Conservation (phyloP, 208 protist species). For the Leishmania arabica region DNA sequence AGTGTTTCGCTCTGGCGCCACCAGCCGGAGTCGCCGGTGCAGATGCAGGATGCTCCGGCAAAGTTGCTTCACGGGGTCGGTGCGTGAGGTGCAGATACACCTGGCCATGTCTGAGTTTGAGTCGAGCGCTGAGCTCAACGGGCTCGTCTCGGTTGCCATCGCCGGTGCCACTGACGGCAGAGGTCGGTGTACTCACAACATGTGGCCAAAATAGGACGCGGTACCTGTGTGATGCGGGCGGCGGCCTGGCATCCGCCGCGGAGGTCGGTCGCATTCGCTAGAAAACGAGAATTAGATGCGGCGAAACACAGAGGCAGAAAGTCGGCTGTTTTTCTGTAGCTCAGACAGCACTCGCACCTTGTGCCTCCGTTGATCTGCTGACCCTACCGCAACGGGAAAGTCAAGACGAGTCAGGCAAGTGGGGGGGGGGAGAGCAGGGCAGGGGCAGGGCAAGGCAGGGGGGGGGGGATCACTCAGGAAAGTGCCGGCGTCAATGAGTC, state of each 20-base stretch:
- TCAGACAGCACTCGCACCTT: background rate
- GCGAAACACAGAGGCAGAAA: background rate
- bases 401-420: background rate
- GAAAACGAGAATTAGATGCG: background rate
- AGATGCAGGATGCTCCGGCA: background rate
- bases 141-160: too few relatives aligned
- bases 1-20: background rate
- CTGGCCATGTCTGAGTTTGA: background rate
- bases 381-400: background rate
- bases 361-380: background rate
- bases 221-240: background rate
- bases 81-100: conserved; percentile 16
- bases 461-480: background rate
- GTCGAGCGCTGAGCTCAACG: conserved; percentile 4
- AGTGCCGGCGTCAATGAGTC: background rate
- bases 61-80: background rate
- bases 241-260: background rate
- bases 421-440: background rate
- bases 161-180: background rate
- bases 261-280: background rate
- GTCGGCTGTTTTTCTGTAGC: background rate
- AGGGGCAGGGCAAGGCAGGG: background rate
- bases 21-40: background rate
- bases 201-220: background rate
- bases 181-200: too few relatives aligned